phyloP scores from a whole-genome alignment of 1,284 basidiomycete species.

The Naganishia albida region DNA sequence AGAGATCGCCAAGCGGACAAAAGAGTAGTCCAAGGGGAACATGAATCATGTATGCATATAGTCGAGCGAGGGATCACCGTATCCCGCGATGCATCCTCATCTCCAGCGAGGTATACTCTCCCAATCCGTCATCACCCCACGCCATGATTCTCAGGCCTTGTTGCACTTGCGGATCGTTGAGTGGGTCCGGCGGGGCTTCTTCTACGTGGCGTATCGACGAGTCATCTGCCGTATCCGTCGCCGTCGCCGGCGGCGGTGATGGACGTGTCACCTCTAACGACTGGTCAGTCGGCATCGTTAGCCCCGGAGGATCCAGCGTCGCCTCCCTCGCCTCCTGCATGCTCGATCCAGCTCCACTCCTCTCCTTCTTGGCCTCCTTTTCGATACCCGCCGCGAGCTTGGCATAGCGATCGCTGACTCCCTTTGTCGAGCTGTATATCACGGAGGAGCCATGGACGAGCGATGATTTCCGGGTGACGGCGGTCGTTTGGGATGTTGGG shows the following conservation, averaged over 20 bases:
- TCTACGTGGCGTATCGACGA: neutral
- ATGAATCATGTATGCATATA: neutral
- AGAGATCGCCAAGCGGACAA: slow-evolving; percentile 34
- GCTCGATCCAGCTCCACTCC: neutral
- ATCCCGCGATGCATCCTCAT: slow-evolving; percentile 79
- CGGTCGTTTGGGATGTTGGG: slow-evolving; percentile 20
- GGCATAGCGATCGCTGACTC: neutral
- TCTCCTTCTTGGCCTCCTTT: neutral
- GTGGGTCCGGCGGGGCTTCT: slow-evolving; percentile 3
- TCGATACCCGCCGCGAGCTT: neutral
- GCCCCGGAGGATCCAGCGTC: neutral
- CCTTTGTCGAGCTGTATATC: slow-evolving; percentile 7
- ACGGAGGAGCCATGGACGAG: slow-evolving; percentile 5
- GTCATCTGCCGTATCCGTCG: slow-evolving; percentile 36
- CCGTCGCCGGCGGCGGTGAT: slow-evolving; percentile 59
- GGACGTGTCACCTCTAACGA: too few species aligned
- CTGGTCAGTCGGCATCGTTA: too few species aligned
- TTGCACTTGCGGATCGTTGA: slow-evolving; percentile 13
- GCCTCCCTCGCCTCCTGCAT: neutral
- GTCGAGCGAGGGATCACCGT: slow-evolving; percentile 55
- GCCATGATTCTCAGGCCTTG: slow-evolving; percentile 43
- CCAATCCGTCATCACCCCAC: slow-evolving; percentile 49
- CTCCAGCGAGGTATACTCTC: slow-evolving; percentile 60
- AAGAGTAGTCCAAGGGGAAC: neutral
- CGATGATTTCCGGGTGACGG: slow-evolving; percentile 16